These are phyloP conservation scores for Backusella tarrabulga DNA, from an alignment of 192 early-diverging fungal species.

Conservation along the genomic window DNA sequence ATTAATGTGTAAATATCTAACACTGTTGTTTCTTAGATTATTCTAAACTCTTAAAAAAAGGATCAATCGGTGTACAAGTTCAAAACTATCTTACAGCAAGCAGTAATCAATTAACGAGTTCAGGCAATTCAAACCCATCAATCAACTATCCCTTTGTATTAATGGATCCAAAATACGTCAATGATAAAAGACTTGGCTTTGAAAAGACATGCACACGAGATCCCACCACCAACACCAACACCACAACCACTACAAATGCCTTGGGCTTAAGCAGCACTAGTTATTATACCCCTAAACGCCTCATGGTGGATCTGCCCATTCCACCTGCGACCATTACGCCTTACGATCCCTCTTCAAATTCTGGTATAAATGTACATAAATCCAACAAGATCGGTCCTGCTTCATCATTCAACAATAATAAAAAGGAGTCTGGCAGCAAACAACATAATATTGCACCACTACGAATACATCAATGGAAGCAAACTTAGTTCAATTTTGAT, in stretches of 20 bases:
- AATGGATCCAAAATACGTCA: slow-evolving; percentile 11
- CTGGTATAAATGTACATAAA: slow-evolving; percentile 4
- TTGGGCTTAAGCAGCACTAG: not conserved
- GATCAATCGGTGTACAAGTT: slow-evolving; percentile 4
- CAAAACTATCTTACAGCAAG: slow-evolving; percentile 8
- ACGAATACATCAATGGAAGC: slow-evolving; percentile 14
- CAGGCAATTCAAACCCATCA: not conserved
- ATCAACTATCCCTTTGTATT: slow-evolving; percentile 9
- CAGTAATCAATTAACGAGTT: not conserved
- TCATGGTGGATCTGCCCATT: not conserved
- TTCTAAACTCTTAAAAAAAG: slow-evolving; percentile 9
- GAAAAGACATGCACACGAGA: not conserved
- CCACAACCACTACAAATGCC: not conserved
- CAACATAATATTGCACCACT: not conserved
- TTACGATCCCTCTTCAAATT: not conserved
- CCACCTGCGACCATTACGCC: not conserved
- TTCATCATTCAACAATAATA: not conserved
- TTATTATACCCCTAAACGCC: slow-evolving; percentile 1
- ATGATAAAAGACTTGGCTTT: not conserved
- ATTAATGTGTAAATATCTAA: no score
- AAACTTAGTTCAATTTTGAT: not conserved
- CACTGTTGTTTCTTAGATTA: not conserved
- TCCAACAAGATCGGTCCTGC: not conserved
- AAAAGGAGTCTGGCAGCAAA: not conserved
- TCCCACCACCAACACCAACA: not conserved